Conservation (phyloP, 1,284 basidiomycete genomes). For the Albatrellus sp. region DNA sequence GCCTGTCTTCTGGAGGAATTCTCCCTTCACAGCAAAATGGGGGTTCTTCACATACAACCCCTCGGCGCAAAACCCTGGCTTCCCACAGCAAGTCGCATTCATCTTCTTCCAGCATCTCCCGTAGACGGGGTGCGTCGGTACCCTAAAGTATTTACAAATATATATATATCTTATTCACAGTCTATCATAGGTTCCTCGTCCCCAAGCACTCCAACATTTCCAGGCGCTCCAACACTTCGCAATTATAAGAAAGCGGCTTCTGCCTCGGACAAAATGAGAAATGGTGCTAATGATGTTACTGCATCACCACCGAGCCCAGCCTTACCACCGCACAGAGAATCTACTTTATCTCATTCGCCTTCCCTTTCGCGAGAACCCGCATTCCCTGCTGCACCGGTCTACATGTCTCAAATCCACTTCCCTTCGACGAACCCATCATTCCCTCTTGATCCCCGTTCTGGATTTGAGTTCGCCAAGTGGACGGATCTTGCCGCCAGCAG, state of each 20-base stretch:
- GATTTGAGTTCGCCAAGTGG: constrained; percentile 32
- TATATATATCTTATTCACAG: too few species aligned
- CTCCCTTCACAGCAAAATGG: too few species aligned
- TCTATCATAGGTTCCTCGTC: not conserved
- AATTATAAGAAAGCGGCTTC: not conserved
- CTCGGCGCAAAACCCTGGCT: too few species aligned
- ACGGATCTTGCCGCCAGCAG: constrained; percentile 34
- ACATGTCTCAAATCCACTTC: constrained; percentile 56
- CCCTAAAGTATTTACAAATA: too few species aligned
- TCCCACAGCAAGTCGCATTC: too few species aligned
- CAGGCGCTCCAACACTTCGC: not conserved
- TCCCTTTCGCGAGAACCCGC: too few species aligned
- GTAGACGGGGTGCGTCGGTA: too few species aligned
- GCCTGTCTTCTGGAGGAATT: too few species aligned
- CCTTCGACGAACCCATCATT: constrained; percentile 74
- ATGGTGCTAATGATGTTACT: not conserved
- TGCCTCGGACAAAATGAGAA: not conserved
- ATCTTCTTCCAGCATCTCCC: not conserved
- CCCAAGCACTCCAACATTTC: not conserved
- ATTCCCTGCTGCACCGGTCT: constrained; percentile 33
- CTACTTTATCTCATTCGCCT: not conserved
- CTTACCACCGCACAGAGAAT: not conserved
- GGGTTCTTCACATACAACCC: too few species aligned
- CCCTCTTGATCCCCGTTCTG: constrained; percentile 33
- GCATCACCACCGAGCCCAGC: not conserved